Percentiles rank a stretch among this genome's conserved stretches.
These are phyloP conservation scores for Gossypium gossypioides DNA, from an alignment of 441 rosid species.

Conservation along the genomic window DNA sequence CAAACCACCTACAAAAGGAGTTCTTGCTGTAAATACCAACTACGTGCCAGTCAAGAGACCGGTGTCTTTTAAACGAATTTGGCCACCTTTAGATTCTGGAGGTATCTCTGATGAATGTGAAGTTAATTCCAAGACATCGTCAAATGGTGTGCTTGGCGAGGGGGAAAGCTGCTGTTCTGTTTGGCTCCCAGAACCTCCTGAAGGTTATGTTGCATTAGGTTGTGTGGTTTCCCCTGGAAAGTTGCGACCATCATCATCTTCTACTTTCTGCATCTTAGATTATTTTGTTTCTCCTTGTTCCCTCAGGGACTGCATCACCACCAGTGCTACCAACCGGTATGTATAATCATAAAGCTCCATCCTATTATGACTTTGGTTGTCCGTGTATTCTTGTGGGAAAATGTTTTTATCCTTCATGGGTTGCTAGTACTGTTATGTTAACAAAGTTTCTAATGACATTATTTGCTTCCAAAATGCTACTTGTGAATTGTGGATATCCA, in stretches of 20 bases:
- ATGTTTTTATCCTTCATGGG: background rate
- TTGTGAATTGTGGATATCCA: conserved; percentile 39
- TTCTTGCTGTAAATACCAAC: conserved; percentile 75
- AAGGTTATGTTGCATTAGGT: conserved; percentile 82
- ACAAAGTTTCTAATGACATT: background rate
- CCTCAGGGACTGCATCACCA: conserved; percentile 72
- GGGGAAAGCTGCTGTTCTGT: conserved; percentile 45
- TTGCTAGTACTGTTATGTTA: background rate
- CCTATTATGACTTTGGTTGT: background rate
- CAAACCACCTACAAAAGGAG: conserved; percentile 94
- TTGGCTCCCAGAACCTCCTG: conserved; percentile 93
- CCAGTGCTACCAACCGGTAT: conserved; percentile 50
- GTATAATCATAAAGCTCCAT: conserved; percentile 23
- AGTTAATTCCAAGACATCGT: conserved; percentile 15
- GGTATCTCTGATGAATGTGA: conserved; percentile 30
- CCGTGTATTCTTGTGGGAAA: background rate
- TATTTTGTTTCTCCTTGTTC: conserved; percentile 81
- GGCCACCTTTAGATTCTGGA: conserved; percentile 47
- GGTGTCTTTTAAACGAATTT: conserved; percentile 60
- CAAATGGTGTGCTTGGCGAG: conserved; percentile 18
- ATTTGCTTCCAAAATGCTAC: background rate
- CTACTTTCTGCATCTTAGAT: conserved; percentile 66
- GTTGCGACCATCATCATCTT: conserved; percentile 58
- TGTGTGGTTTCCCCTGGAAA: conserved; percentile 74
- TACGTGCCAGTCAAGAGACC: conserved; percentile 77